Evolutionary conservation across 1,139 yeast genomes (phyloP).

Genomic region (Blastobotrys apis): DNA sequence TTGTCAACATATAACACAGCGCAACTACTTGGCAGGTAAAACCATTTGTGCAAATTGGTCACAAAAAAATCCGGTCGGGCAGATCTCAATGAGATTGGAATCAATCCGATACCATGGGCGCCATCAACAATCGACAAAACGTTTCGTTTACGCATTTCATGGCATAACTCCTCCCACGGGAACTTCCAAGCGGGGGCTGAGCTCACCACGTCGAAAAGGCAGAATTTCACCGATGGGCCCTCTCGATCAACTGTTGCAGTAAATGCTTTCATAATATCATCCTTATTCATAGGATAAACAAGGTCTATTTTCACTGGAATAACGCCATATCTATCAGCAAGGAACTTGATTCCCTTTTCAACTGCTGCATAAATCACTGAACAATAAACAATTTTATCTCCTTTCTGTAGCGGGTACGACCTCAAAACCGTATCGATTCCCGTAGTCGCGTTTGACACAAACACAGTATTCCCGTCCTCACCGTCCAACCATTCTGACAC

Average conservation of each 20-base stretch:
- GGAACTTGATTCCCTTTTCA: constrained; percentile 48
- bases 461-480: constrained; percentile 43
- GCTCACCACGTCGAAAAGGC: constrained; percentile 56
- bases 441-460: constrained; percentile 57
- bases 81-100: constrained; percentile 44
- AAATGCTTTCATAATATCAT: constrained; percentile 44
- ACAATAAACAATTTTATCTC: constrained; percentile 52
- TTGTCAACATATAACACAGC: constrained; percentile 58
- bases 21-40: constrained; percentile 53
- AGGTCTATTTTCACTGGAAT: constrained; percentile 45
- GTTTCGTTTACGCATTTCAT: constrained; percentile 45
- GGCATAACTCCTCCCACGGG: constrained; percentile 51
- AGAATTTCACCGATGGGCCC: constrained; percentile 34
- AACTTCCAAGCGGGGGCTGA: constrained; percentile 61
- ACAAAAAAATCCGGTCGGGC: constrained; percentile 59
- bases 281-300: constrained; percentile 48
- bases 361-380: constrained; percentile 59
- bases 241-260: constrained; percentile 25
- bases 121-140: constrained; percentile 63
- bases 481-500: constrained; percentile 44
- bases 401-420: constrained; percentile 48
- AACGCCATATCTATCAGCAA: constrained; percentile 43
- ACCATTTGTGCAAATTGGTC: constrained; percentile 70
- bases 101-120: constrained; percentile 63
- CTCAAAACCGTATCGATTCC: constrained; percentile 59